These are phyloP conservation scores for Dichomitus squalens DNA, from an alignment of 1,284 basidiomycete genomes.

Conservation along the genomic window DNA sequence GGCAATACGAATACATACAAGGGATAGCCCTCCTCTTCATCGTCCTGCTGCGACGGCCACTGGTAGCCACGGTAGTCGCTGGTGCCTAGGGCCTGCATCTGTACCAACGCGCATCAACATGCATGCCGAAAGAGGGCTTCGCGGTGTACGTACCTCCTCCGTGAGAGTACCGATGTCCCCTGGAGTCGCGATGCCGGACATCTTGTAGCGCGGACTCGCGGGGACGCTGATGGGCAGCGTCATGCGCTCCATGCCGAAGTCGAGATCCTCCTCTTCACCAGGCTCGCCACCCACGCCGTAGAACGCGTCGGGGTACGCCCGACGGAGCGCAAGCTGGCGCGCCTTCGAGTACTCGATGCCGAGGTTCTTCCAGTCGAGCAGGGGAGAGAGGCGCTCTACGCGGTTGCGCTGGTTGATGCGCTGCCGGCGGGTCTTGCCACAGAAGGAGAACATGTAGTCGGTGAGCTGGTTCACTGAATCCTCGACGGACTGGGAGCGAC, in stretches of 20 bases:
- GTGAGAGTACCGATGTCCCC: slow-evolving; percentile 94
- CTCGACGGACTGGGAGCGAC: slow-evolving; percentile 88
- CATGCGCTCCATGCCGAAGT: slow-evolving; percentile 65
- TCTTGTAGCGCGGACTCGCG: slow-evolving; percentile 81
- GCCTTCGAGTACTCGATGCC: slow-evolving; percentile 98
- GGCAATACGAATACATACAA: slow-evolving; percentile 55
- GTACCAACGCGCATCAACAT: neutral
- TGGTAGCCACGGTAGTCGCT: slow-evolving; percentile 87
- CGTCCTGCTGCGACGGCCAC: slow-evolving; percentile 65
- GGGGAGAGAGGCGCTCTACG: slow-evolving; percentile 89
- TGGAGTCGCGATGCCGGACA: slow-evolving; percentile 78
- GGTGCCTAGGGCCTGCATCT: slow-evolving; percentile 87
- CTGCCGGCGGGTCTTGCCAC: slow-evolving; percentile 90
- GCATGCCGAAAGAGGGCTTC: neutral
- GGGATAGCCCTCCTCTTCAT: slow-evolving; percentile 91
- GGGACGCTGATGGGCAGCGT: slow-evolving; percentile 77
- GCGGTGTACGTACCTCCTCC: slow-evolving; percentile 63
- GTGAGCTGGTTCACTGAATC: slow-evolving; percentile 84
- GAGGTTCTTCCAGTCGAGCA: slow-evolving; percentile 98
- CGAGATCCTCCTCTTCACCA: slow-evolving; percentile 58
- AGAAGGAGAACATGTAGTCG: slow-evolving; percentile 80
- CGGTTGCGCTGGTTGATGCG: slow-evolving; percentile 98
- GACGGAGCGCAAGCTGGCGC: slow-evolving; percentile 86
- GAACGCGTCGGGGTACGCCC: slow-evolving; percentile 96
- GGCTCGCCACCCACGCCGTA: slow-evolving; percentile 52